A percentile compares a stretch with the other conserved stretches of the same genome.
These are phyloP conservation scores for Kazachstania psychrophila DNA, from an alignment of 805 yeast species.

Conservation along the genomic window DNA sequence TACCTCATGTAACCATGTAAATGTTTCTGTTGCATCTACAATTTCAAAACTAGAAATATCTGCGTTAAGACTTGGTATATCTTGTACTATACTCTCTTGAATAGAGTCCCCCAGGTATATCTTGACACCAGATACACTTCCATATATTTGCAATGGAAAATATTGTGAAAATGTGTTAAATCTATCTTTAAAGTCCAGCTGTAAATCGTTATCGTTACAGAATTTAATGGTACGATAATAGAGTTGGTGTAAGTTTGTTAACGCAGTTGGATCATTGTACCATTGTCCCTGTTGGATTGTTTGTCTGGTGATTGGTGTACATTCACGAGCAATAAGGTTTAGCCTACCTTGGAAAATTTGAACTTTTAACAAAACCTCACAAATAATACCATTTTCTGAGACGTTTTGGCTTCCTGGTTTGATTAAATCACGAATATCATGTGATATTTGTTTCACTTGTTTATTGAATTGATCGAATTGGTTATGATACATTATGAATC, in stretches of 20 bases:
- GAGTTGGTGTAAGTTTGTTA: neutral
- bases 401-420: slow-evolving; percentile 13
- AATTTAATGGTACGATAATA: too few species aligned
- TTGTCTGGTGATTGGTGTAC: slow-evolving; percentile 2
- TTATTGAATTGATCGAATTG: slow-evolving; percentile 11
- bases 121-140: too few species aligned
- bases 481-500: slow-evolving; percentile 15
- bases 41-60: neutral
- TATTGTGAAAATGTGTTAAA: too few species aligned
- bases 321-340: slow-evolving; percentile 16
- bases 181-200: too few species aligned
- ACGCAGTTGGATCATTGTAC: neutral
- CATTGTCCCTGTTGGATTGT: neutral
- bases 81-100: neutral
- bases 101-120: too few species aligned
- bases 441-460: slow-evolving; percentile 4
- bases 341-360: slow-evolving; percentile 14
- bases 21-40: neutral
- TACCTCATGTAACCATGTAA: neutral
- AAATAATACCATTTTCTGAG: slow-evolving; percentile 20
- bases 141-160: too few species aligned
- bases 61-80: neutral
- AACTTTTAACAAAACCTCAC: slow-evolving; percentile 16
- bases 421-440: slow-evolving; percentile 3
- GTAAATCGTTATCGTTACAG: too few species aligned